Evolutionary conservation across 2,329 filamentous ascomycete genomes (phyloP).

Genomic region (Apiospora phragmitis): DNA sequence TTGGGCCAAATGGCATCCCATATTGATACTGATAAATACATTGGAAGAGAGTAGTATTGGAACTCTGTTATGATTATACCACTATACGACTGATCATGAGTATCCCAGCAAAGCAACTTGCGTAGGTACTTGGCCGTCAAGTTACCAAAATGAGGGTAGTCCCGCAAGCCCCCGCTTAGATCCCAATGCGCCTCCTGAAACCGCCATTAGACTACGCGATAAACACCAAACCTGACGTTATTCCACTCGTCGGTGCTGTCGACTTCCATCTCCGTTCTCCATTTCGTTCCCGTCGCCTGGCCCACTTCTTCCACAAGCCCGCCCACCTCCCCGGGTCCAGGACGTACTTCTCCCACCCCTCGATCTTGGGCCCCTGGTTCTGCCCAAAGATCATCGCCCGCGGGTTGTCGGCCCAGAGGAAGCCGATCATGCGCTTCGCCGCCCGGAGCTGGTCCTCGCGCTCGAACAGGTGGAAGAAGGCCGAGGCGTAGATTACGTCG

Average conservation of each 20-base stretch:
- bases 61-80: neutral
- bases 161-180: neutral
- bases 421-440: conserved; percentile 44
- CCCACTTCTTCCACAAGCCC: conserved; percentile 55
- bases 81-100: neutral
- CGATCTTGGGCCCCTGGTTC: conserved; percentile 44
- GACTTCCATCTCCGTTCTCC: conserved; percentile 46
- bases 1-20: neutral
- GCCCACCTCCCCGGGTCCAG: conserved; percentile 53
- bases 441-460: conserved; percentile 47
- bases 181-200: neutral
- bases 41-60: neutral
- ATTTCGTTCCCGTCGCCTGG: conserved; percentile 46
- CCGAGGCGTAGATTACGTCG: conserved; percentile 32
- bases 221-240: neutral
- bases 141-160: neutral
- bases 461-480: conserved; percentile 40
- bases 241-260: neutral
- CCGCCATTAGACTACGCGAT: neutral
- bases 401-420: conserved; percentile 43
- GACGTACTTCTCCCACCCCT: conserved; percentile 40
- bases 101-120: neutral
- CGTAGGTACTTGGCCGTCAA: neutral
- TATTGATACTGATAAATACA: neutral
- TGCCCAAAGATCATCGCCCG: conserved; percentile 50